Evolutionary conservation across 768 basidiomycete species (phyloP).

Genomic region (Tylopilus sp.): DNA sequence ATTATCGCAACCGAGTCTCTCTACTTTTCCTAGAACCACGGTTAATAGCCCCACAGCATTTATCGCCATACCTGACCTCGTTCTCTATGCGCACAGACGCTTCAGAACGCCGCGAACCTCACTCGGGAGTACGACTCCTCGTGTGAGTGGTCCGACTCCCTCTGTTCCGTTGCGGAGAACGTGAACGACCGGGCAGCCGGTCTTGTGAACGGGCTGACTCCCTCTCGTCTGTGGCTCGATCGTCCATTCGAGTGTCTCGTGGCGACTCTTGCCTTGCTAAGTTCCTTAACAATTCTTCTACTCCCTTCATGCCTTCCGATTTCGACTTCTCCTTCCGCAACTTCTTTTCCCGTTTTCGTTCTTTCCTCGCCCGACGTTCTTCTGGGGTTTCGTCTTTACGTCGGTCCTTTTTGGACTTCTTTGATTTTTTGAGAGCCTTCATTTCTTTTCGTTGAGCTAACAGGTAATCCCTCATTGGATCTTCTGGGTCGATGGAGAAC

Average conservation of each 20-base stretch:
- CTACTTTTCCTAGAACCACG: neutral
- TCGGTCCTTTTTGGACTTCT: conserved; percentile 57
- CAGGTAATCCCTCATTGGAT: conserved; percentile 96
- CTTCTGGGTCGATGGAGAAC: conserved; percentile 85
- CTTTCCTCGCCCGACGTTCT: conserved; percentile 73
- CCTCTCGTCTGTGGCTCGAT: conserved; percentile 9
- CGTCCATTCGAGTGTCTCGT: conserved; percentile 11
- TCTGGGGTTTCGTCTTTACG: conserved; percentile 76
- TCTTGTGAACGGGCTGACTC: conserved; percentile 11
- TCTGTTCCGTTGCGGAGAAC: conserved; percentile 10
- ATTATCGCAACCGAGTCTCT: neutral
- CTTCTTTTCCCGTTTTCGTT: conserved; percentile 68
- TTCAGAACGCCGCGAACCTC: conserved; percentile 5
- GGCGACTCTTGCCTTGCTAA: conserved; percentile 31
- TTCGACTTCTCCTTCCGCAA: conserved; percentile 47
- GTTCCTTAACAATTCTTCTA: conserved; percentile 60
- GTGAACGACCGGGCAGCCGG: conserved; percentile 16
- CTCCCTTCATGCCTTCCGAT: conserved; percentile 61
- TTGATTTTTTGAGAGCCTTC: conserved; percentile 61
- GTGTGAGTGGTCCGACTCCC: conserved; percentile 8
- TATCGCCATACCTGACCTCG: conserved; percentile 6
- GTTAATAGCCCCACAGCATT: neutral
- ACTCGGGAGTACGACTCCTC: conserved; percentile 20
- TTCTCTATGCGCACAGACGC: conserved; percentile 1
- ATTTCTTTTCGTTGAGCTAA: conserved; percentile 70